A percentile compares a stretch with the other conserved stretches of the same genome.
Evolutionary conservation across 75 land plant species (phyloP).

Genomic region (Selaginella tamariscina): DNA sequence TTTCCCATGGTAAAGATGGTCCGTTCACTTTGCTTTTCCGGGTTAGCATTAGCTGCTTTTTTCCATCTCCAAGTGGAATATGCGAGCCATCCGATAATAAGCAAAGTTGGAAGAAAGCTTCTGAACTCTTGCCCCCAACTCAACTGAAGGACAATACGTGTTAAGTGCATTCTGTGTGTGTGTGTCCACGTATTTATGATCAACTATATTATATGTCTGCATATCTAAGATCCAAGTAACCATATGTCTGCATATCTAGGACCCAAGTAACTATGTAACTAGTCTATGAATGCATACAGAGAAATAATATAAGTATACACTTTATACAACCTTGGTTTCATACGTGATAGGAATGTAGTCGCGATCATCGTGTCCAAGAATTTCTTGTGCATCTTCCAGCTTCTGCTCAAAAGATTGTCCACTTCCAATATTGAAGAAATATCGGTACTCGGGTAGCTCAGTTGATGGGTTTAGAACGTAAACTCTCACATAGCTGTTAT

Average conservation of each 20-base stretch:
- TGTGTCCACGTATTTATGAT: no score
- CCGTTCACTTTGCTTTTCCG: constrained; percentile 34
- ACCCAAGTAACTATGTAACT: no score
- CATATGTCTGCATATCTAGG: no score
- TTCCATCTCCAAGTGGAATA: background rate
- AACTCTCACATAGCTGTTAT: background rate
- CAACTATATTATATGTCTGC: no score
- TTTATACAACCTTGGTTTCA: no score
- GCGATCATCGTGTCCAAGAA: constrained; percentile 60
- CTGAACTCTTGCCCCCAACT: constrained; percentile 35
- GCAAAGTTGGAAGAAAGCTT: constrained; percentile 33
- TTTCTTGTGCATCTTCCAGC: constrained; percentile 41
- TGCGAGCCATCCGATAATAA: constrained; percentile 30
- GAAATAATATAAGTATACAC: no score
- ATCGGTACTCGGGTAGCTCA: constrained; percentile 16
- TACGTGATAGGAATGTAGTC: constrained; percentile 85
- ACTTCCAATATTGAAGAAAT: constrained; percentile 41
- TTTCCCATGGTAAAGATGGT: constrained; percentile 42
- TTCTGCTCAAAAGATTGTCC: constrained; percentile 45
- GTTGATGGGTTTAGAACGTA: background rate
- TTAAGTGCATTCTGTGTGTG: no score
- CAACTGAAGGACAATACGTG: no score
- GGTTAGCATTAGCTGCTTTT: background rate
- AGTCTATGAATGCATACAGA: no score
- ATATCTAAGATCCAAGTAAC: no score